Conservation (phyloP, 2,329 filamentous ascomycete species). For the Colletotrichum tamarilloi region DNA sequence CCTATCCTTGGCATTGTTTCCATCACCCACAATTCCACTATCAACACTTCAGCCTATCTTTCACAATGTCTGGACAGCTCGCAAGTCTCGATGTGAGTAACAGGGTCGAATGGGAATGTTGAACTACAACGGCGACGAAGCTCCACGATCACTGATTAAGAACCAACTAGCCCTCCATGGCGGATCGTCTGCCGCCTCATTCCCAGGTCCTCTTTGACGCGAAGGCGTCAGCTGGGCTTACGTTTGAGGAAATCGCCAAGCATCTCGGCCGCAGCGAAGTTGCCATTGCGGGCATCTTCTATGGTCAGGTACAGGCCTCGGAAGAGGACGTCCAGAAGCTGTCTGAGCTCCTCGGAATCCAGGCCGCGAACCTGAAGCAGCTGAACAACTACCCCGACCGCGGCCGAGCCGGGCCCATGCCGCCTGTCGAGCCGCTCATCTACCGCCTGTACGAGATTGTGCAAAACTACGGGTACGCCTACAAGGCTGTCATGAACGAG, state of each 20-base stretch:
- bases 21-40: not conserved
- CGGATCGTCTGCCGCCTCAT: slow-evolving; percentile 75
- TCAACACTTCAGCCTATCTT: not conserved
- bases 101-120: not conserved
- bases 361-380: slow-evolving; percentile 66
- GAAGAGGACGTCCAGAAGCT: slow-evolving; percentile 75
- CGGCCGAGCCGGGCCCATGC: slow-evolving; percentile 83
- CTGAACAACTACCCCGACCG: slow-evolving; percentile 83
- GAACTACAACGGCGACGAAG: no score
- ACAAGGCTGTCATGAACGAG: slow-evolving; percentile 95
- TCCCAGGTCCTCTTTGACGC: slow-evolving; percentile 82
- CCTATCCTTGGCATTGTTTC: not conserved
- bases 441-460: slow-evolving; percentile 95
- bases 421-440: slow-evolving; percentile 85
- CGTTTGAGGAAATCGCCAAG: slow-evolving; percentile 81
- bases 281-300: slow-evolving; percentile 88
- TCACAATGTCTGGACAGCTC: slow-evolving; percentile 25
- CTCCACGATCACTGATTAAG: slow-evolving; percentile 32
- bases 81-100: slow-evolving; percentile 51
- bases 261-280: slow-evolving; percentile 84
- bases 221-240: slow-evolving; percentile 80
- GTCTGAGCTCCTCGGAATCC: slow-evolving; percentile 71
- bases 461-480: slow-evolving; percentile 96
- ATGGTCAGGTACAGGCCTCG: slow-evolving; percentile 83
- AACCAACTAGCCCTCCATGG: slow-evolving; percentile 67